Percentiles rank a stretch among this genome's conserved stretches.
These are phyloP conservation scores for Aspergillus novoparasiticus DNA, from an alignment of 2,329 filamentous ascomycete genomes.

Conservation along the genomic window DNA sequence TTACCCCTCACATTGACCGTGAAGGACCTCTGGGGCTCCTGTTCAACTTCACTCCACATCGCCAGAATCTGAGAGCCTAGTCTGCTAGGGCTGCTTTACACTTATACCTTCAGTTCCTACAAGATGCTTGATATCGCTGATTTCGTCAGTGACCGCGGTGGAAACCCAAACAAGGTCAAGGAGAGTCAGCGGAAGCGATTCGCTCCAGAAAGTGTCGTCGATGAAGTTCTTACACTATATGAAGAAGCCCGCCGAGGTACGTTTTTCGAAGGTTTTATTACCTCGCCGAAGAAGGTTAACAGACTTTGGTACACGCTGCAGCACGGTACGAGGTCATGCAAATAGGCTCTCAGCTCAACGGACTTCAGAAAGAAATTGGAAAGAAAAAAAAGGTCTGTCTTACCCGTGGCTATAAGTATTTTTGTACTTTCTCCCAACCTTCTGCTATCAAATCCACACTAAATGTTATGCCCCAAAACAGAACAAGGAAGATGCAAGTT, in stretches of 20 bases:
- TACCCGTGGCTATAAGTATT: not conserved
- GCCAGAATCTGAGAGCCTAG: not conserved
- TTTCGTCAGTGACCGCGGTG: constrained; percentile 83
- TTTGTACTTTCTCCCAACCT: constrained; percentile 40
- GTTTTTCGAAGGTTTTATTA: constrained; percentile 22
- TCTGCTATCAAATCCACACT: constrained; percentile 73
- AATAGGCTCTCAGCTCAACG: constrained; percentile 82
- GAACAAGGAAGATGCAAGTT: constrained; percentile 84
- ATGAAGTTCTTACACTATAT: constrained; percentile 85
- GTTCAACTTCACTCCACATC: not conserved
- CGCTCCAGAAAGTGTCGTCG: constrained; percentile 80
- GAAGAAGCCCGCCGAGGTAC: constrained; percentile 79
- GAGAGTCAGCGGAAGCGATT: constrained; percentile 84
- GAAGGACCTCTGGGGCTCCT: not conserved
- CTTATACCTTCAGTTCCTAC: constrained; percentile 8
- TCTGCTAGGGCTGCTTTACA: not conserved
- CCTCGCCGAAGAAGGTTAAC: constrained; percentile 1
- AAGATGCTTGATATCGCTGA: constrained; percentile 76
- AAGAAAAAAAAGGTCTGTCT: constrained; percentile 77
- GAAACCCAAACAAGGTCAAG: constrained; percentile 86
- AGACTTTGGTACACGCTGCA: constrained; percentile 31
- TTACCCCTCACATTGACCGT: constrained; percentile 10
- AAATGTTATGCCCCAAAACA: constrained; percentile 32
- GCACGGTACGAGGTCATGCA: constrained; percentile 78
- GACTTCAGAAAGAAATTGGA: constrained; percentile 85